A percentile compares a stretch with the other conserved stretches of the same genome.
Evolutionary conservation across 352 stramenopile genomes (phyloP).

Genomic region (Globisporangium orthogonon): DNA sequence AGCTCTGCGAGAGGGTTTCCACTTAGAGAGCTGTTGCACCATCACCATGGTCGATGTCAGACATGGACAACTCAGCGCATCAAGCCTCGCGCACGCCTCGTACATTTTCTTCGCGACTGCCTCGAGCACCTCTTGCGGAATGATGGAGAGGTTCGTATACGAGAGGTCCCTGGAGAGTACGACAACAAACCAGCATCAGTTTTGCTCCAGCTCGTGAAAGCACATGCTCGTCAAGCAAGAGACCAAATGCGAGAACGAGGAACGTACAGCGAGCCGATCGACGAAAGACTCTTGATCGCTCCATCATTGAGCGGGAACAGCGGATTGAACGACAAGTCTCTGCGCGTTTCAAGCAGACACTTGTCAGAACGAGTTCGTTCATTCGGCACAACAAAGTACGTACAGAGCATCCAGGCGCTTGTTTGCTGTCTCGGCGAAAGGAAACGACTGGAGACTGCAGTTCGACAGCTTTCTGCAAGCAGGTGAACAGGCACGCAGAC

Average conservation of each 20-base stretch:
- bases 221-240: neutral
- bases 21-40: neutral
- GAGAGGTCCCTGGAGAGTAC: constrained; percentile 2
- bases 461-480: constrained; percentile 1
- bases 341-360: neutral
- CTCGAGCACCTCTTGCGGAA: constrained; percentile 2
- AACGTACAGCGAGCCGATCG: constrained; percentile 1
- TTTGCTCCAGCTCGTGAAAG: neutral
- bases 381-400: neutral
- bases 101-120: neutral
- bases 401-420: neutral
- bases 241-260: neutral
- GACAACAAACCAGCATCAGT: no score
- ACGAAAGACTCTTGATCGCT: neutral
- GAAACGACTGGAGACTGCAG: constrained; percentile 8
- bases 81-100: neutral
- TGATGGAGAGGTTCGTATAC: constrained; percentile 4
- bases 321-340: constrained; percentile 6
- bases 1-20: constrained; percentile 1
- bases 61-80: no score
- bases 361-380: neutral
- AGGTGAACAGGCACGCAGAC: neutral
- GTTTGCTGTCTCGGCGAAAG: neutral
- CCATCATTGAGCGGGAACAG: constrained; percentile 3
- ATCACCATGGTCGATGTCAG: neutral